phyloP scores from a whole-genome alignment of 345 rosid species.

The Zanthoxylum bungeanum region DNA sequence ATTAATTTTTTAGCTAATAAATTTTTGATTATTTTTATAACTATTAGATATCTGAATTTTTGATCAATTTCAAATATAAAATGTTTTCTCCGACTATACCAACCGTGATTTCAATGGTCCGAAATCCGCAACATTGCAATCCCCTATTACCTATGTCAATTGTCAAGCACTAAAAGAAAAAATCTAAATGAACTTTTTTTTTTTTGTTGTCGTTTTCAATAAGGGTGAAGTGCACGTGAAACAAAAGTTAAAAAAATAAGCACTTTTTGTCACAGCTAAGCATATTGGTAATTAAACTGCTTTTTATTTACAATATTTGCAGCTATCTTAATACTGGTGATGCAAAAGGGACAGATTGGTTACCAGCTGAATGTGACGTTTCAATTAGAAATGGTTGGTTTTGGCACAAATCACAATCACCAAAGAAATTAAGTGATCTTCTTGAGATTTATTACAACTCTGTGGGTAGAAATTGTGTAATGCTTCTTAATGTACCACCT shows the following conservation, averaged over 20 bases:
- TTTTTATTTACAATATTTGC: slow-evolving; percentile 13
- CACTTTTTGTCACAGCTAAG: not conserved
- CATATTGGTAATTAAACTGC: not conserved
- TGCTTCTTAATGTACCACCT: slow-evolving; percentile 67
- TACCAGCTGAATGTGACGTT: slow-evolving; percentile 73
- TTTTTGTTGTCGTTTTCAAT: not conserved
- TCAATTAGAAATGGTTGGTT: slow-evolving; percentile 67
- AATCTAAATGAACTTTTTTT: not conserved
- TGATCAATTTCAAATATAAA: too few species aligned
- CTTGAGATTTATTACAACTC: slow-evolving; percentile 66
- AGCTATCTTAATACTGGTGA: slow-evolving; percentile 63
- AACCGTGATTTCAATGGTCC: too few species aligned
- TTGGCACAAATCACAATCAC: slow-evolving; percentile 63
- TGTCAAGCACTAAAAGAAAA: not conserved
- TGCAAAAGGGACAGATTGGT: slow-evolving; percentile 53
- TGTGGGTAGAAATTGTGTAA: slow-evolving; percentile 61
- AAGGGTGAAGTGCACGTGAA: not conserved
- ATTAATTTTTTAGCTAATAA: too few species aligned
- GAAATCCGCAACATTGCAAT: too few species aligned
- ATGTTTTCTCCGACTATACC: too few species aligned
- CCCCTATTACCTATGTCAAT: not conserved
- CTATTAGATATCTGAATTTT: too few species aligned
- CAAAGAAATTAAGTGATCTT: slow-evolving; percentile 44
- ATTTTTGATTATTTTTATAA: too few species aligned
- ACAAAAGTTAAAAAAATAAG: not conserved